Base-by-base conservation (phyloP, 148 eudicot genomes). In the Vaccinium macrocarpon region DNA sequence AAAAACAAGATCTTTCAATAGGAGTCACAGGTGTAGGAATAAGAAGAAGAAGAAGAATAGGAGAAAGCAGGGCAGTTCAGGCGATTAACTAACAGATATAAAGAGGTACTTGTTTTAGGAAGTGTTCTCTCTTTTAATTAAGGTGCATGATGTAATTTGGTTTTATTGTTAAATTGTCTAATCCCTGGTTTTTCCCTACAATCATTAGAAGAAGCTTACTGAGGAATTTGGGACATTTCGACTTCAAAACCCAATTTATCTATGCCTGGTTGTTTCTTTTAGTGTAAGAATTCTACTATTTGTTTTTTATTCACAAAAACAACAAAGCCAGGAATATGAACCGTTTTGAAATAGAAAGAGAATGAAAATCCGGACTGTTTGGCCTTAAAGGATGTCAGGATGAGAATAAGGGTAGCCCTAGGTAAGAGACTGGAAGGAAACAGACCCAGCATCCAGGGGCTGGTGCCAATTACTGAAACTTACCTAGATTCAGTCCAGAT, bases 1-100 rank as follows among this genome's bases (percentile, higher is more conserved):
- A 29, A 66, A 87, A 86, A 82, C 82, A 71, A 68, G 88, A 50
- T 79, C 89, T 66, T 15, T 46, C 62, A 78, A 27, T 84, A 84
- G 81, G 32, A 88, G 82, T 76, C 68, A 72, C 14, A 86, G 87
- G 83, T 83, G 71, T 13, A 90, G 82, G 59, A 91, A 64, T 49
- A 90, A 85, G 81, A 92, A 90, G 89, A 92, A 90, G 89, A 93
- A 87, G 78, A 94, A 91, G 88, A 91, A 84, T 49, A 90, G 81
- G 85, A 89, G 82, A 57, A 92, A 84, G 84, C 87, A 82, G 77
- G 86, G 86, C 61, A 83, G 53, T 70, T 78, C 89, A 25, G 92
- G 88, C 66, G 80, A 91, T n/a, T 82, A 82, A 79, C 87, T 80
- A 57, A 90, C 89, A 21, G 86, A 93, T 84, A 86, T 93, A 68